Evolutionary conservation across 73 alveolate species (phyloP).

Genomic region (Tetrahymena thermophila): DNA sequence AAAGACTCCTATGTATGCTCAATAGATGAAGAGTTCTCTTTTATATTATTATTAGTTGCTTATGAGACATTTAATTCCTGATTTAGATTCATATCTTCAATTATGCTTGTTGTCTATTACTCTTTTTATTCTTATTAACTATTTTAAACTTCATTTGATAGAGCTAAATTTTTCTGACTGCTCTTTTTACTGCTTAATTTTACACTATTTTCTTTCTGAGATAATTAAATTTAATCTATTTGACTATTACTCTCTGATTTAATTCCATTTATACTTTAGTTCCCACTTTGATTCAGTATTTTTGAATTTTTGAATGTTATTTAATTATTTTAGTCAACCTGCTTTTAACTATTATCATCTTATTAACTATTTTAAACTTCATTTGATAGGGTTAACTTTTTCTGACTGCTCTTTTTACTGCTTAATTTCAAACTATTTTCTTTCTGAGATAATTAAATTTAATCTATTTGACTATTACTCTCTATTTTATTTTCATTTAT

Average conservation of each 20-base stretch:
- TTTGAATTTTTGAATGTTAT: neutral
- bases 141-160: neutral
- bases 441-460: too few relatives aligned
- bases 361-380: neutral
- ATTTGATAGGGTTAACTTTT: neutral
- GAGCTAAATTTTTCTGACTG: neutral
- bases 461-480: too few relatives aligned
- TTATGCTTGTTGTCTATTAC: too few relatives aligned
- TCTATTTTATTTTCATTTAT: neutral
- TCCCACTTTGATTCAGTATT: too few relatives aligned
- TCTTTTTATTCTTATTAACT: neutral
- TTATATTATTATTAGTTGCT: too few relatives aligned
- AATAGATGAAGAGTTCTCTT: neutral
- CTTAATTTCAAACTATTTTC: neutral
- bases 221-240: too few relatives aligned
- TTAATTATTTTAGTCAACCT: too few relatives aligned
- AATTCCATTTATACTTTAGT: neutral
- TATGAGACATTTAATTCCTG: too few relatives aligned
- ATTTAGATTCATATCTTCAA: neutral
- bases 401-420: neutral
- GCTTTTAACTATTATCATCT: too few relatives aligned
- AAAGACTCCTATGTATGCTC: neutral
- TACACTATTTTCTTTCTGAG: neutral
- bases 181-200: neutral
- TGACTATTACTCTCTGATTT: neutral